phyloP scores from a whole-genome alignment of 306 rosid genomes.

The Prosopis cineraria region DNA sequence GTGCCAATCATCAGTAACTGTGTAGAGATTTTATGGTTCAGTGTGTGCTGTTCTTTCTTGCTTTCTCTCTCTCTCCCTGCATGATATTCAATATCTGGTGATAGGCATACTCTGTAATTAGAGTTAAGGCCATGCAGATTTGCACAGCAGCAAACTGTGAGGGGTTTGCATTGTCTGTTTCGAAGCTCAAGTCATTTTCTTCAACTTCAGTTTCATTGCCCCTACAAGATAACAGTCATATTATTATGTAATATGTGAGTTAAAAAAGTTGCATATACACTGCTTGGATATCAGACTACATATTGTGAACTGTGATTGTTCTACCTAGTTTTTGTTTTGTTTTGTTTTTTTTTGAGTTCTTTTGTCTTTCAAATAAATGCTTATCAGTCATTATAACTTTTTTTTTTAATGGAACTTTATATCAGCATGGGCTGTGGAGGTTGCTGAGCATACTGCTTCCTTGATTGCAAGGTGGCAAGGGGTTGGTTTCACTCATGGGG shows the following conservation, averaged over 20 bases:
- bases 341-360: too few species aligned
- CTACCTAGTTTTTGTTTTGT: not conserved
- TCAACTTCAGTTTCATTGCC: not conserved
- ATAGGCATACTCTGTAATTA: not conserved
- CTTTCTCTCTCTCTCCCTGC: not conserved
- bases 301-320: not conserved
- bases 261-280: not conserved
- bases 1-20: not conserved
- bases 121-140: conserved; percentile 13
- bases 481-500: conserved; percentile 98
- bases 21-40: not conserved
- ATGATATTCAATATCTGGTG: conserved; percentile 16
- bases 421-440: conserved; percentile 92
- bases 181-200: not conserved
- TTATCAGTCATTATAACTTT: conserved; percentile 26
- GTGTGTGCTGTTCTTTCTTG: not conserved
- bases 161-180: conserved; percentile 4
- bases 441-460: conserved; percentile 95
- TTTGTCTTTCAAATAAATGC: not conserved
- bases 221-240: not conserved
- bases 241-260: not conserved
- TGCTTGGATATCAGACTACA: not conserved
- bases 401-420: conserved; percentile 29
- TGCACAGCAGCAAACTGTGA: not conserved
- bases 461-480: conserved; percentile 97